phyloP scores from a whole-genome alignment of 805 yeast genomes.

The Yarrowia keelungensis region DNA sequence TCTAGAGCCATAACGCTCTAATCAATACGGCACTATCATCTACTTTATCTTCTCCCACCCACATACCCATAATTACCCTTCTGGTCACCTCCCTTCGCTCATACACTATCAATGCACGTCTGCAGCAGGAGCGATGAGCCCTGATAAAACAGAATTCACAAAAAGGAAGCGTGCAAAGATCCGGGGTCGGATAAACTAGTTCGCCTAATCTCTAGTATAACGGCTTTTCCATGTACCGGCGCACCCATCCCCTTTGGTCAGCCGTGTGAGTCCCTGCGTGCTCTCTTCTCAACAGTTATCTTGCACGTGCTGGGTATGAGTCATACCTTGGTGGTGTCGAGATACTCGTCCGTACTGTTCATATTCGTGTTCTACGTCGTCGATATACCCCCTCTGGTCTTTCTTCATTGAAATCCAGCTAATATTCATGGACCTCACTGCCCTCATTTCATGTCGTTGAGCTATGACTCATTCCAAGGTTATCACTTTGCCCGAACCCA shows the following conservation, averaged over 20 bases:
- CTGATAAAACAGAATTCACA: slow-evolving; percentile 10
- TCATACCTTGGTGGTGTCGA: background rate
- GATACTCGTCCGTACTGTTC: background rate
- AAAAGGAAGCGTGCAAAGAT: background rate
- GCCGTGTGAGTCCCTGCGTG: slow-evolving; percentile 14
- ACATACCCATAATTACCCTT: background rate
- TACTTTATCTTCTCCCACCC: background rate
- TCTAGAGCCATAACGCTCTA: too few species aligned
- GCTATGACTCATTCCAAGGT: slow-evolving; percentile 33
- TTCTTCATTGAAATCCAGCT: background rate
- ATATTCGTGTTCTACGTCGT: background rate
- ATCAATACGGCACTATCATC: too few species aligned
- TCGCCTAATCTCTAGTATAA: background rate
- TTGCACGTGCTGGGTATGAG: slow-evolving; percentile 14
- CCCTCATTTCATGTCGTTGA: background rate
- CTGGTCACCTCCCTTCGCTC: background rate
- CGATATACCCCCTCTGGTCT: background rate
- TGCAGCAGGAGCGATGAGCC: slow-evolving; percentile 30
- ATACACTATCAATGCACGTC: slow-evolving; percentile 19
- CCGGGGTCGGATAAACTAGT: background rate
- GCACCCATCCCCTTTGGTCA: background rate
- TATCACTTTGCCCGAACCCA: slow-evolving; percentile 9
- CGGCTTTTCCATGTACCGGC: slow-evolving; percentile 7
- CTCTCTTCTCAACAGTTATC: background rate
- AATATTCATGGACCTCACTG: background rate